Evolutionary conservation across 768 basidiomycete species (phyloP), one percentile per base, ranked within the genome.

Genomic region (Leccinum uliginosum): DNA sequence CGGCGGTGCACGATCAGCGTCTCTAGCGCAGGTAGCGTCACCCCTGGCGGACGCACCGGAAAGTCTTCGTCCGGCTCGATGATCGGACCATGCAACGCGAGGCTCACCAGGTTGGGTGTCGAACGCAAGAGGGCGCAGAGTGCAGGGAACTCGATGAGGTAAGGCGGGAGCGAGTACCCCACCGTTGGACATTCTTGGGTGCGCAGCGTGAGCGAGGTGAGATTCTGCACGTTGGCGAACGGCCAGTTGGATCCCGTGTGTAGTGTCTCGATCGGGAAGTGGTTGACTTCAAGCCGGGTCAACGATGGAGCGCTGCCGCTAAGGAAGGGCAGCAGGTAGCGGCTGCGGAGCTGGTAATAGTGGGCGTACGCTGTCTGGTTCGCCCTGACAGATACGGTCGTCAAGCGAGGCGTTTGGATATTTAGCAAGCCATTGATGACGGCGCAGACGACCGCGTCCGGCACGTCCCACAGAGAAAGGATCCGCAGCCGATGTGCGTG

Each of bases 1-100:
- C 51, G 56, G n/a, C 59, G 63, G 47, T 62, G 57, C 30, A 67
- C 50, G 50, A 65, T 40, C 23, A 66, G 58, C 2, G 60, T 62
- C 26, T 57, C 50, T 7, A 59, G 53, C 3, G 17, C 35, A 14
- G 57, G 29, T 7, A 64, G 63, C 2, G n/a, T 53, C 3, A 59
- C 57, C 17, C 26, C 17, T 7, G 34, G 54, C 5, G 53, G 56
- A 21, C 46, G 53, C 7, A 34, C 19, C 3, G 46, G 49, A 50
- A 61, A 50, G 46, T 56, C 59, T n/a, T 57, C 62, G 3, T 55
- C 54, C 1, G 53, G 55, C 23, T 59, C 50, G n/a, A 67, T 44
- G 44, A 66, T 34, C 5, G 65, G 57, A 23, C 59, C 62, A 19
- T 61, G 57, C 19, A 61, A 53, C 11, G 59, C 53, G 3, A 61